These are phyloP conservation scores for Triadica sebifera DNA, from an alignment of 345 rosid genomes.

Conservation along the genomic window DNA sequence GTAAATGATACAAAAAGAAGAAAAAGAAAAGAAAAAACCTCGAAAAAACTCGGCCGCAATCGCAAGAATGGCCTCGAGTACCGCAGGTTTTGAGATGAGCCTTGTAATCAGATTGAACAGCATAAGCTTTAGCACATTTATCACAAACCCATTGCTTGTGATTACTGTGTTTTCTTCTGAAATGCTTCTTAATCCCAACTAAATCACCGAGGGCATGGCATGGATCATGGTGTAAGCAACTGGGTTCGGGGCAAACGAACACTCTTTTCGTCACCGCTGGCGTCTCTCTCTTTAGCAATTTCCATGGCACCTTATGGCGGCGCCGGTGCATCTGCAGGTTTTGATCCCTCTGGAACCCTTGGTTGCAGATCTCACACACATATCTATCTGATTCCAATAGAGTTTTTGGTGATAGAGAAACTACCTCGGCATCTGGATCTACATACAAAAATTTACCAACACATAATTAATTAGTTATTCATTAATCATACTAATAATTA, in stretches of 20 bases:
- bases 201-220: conserved; percentile 95
- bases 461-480: not conserved
- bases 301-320: conserved; percentile 98
- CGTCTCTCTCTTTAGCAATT: conserved; percentile 81
- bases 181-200: conserved; percentile 96
- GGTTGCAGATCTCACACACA: conserved; percentile 97
- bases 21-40: conserved; percentile 42
- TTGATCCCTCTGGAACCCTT: conserved; percentile 95
- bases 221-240: conserved; percentile 89
- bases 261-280: conserved; percentile 73
- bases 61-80: conserved; percentile 94
- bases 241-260: conserved; percentile 89
- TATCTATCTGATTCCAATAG: conserved; percentile 88
- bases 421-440: conserved; percentile 99
- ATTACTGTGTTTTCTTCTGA: conserved; percentile 80
- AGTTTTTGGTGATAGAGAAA: conserved; percentile 83
- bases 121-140: conserved; percentile 89
- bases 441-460: not conserved
- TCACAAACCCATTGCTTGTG: conserved; percentile 93
- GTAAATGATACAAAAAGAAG: too few species aligned
- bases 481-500: too few species aligned
- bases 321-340: conserved; percentile 97
- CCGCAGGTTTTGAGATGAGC: conserved; percentile 99
- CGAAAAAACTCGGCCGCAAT: conserved; percentile 95
- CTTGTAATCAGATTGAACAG: conserved; percentile 93